These are phyloP conservation scores for Lepiota brunneoincarnata DNA, from an alignment of 768 basidiomycete genomes.

Conservation along the genomic window DNA sequence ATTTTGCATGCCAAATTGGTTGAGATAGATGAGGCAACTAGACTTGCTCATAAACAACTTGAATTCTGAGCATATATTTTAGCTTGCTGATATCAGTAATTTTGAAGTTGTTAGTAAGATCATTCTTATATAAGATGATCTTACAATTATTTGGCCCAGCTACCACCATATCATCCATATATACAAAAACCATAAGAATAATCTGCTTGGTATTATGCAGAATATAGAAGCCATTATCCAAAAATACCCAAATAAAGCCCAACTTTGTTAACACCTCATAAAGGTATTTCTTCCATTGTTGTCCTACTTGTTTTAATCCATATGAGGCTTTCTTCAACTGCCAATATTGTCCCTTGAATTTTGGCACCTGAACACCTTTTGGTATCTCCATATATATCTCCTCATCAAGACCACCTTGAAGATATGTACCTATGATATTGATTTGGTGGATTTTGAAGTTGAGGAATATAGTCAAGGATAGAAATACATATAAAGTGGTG, in stretches of 20 bases:
- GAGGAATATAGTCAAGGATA: neutral
- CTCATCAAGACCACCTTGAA: constrained; percentile 23
- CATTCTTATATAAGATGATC: neutral
- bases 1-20: constrained; percentile 23
- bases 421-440: constrained; percentile 22
- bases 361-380: constrained; percentile 11
- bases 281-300: constrained; percentile 26
- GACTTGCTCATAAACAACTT: constrained; percentile 18
- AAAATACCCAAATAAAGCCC: constrained; percentile 16
- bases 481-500: constrained; percentile 17
- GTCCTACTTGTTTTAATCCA: constrained; percentile 30
- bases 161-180: constrained; percentile 16
- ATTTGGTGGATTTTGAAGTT: constrained; percentile 14
- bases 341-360: neutral
- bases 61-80: constrained; percentile 26
- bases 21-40: constrained; percentile 19
- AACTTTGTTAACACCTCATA: constrained; percentile 5
- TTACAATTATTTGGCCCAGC: neutral
- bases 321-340: constrained; percentile 21
- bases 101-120: constrained; percentile 13
- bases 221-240: no score
- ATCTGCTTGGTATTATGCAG: constrained; percentile 24
- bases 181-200: constrained; percentile 20
- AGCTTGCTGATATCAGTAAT: constrained; percentile 24
- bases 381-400: constrained; percentile 26